These are phyloP conservation scores for Venturia oleaginea DNA, from an alignment of 2,329 filamentous ascomycete species.

Conservation along the genomic window DNA sequence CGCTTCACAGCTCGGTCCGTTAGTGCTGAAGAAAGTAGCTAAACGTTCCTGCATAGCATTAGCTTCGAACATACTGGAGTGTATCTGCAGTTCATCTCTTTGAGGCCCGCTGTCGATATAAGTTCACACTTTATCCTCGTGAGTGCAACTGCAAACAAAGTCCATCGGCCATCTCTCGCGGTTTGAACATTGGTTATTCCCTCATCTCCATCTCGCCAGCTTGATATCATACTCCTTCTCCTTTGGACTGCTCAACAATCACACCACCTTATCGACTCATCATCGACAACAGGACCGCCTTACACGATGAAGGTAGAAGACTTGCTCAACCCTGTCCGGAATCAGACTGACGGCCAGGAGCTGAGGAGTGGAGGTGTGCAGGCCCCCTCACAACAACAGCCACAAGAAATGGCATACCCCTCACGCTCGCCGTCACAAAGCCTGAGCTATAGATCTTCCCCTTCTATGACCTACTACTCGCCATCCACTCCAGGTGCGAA, in stretches of 20 bases:
- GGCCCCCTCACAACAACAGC: not conserved
- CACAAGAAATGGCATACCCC: not conserved
- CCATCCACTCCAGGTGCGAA: conserved; percentile 21
- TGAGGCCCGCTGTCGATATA: conserved; percentile 4
- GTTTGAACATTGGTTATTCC: not conserved
- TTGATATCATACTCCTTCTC: not conserved
- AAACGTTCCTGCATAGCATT: conserved; percentile 6
- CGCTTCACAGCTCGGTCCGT: conserved; percentile 4
- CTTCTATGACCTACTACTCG: not conserved
- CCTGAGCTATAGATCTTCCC: not conserved
- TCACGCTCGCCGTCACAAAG: not conserved
- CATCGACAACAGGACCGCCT: not conserved
- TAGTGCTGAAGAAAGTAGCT: conserved; percentile 3
- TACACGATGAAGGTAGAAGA: conserved; percentile 13
- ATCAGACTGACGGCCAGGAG: conserved; percentile 4
- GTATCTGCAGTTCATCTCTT: not conserved
- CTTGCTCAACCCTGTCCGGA: conserved; percentile 12
- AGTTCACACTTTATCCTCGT: conserved; percentile 3
- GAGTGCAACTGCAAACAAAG: not conserved
- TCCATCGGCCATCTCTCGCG: conserved; percentile 4
- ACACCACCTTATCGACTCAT: not conserved
- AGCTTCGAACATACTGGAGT: conserved; percentile 1
- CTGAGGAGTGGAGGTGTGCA: conserved; percentile 2
- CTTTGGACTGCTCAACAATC: not conserved
- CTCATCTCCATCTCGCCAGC: not conserved